Evolutionary conservation across 306 rosid genomes (phyloP).

Genomic region (Cucurbita moschata): DNA sequence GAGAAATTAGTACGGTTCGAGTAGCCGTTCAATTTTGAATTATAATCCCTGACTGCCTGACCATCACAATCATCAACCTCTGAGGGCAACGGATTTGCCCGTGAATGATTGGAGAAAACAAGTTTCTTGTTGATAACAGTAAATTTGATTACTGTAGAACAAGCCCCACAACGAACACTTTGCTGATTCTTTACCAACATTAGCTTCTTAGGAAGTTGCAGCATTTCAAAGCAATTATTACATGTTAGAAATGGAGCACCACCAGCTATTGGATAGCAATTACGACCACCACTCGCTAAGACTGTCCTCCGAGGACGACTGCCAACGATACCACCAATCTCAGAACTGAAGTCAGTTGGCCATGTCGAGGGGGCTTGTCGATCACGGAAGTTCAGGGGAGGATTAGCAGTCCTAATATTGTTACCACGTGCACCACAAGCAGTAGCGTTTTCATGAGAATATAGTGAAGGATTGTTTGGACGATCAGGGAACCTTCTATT

Average conservation of each 20-base stretch:
- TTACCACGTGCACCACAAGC: constrained; percentile 35
- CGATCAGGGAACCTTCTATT: constrained; percentile 41
- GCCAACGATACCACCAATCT: constrained; percentile 24
- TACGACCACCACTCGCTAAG: constrained; percentile 29
- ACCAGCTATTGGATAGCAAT: constrained; percentile 56
- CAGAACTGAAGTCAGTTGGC: constrained; percentile 45
- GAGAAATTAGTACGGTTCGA: constrained; percentile 51
- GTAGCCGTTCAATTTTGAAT: constrained; percentile 25
- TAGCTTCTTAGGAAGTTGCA: constrained; percentile 67
- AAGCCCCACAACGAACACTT: constrained; percentile 71
- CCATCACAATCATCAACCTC: constrained; percentile 18
- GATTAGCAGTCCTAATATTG: constrained; percentile 29
- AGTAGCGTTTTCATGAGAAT: constrained; percentile 38
- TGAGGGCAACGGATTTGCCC: constrained; percentile 19
- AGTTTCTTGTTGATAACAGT: constrained; percentile 38
- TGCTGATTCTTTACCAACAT: constrained; percentile 31
- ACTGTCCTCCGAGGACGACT: constrained; percentile 38
- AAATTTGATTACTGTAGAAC: constrained; percentile 49
- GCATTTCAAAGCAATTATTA: constrained; percentile 62
- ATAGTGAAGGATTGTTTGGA: constrained; percentile 29
- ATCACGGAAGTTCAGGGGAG: constrained; percentile 28
- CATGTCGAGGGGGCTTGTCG: constrained; percentile 39
- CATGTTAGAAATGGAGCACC: constrained; percentile 93
- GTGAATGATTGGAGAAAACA: constrained; percentile 39
- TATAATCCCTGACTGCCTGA: constrained; percentile 21